Evolutionary conservation across 2,329 filamentous ascomycete species (phyloP), one percentile per base, ranked within the genome.

Genomic region (Aaosphaeria arxii): DNA sequence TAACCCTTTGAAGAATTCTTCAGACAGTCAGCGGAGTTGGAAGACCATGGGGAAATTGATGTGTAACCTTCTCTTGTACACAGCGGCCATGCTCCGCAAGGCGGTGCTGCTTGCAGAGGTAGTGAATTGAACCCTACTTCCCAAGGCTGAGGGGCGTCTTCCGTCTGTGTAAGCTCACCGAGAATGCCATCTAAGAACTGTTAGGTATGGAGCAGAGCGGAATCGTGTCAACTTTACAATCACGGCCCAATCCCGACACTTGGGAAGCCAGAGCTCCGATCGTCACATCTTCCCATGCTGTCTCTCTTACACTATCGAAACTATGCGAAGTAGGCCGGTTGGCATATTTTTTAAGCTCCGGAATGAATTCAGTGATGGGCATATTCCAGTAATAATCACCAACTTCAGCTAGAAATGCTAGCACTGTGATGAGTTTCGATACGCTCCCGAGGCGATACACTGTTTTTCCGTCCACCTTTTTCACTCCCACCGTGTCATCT

Each of bases 391-490:
- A 56, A 11, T 54, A 49, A 45, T 74, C 69, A 1, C 75, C 73
- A n/a, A 64, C 62, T 48, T 74, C 66, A 2, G 73, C 56, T 13
- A 78, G 61, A 50, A 72, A 73, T 5, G 66, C 66, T 45, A 72
- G 74, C 2, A 76, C 65, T 3, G 70, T 74, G 50, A 75, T 69
- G 5, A 76, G 56, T 56, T 79, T 78, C 7, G 74, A 74, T 7
- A 78, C 57, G 51, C 75, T 78, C 11, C 70, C 76, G 5, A 78
- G 63, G 1, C 75, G 65, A 45, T 75, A 79, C 3, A 76, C 64
- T 0, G 71, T 72, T 46, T 75, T 53, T 5, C 53, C 48, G 50
- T 74, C 48, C 7, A 55, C 52, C 11, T 43, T 30, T 32, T 44
- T 58, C 38, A 59, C 57, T 5, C 56, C 57, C 9, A 53, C 47